phyloP scores from a whole-genome alignment of 2,329 filamentous ascomycete genomes.

The Aspergillus clavatus region DNA sequence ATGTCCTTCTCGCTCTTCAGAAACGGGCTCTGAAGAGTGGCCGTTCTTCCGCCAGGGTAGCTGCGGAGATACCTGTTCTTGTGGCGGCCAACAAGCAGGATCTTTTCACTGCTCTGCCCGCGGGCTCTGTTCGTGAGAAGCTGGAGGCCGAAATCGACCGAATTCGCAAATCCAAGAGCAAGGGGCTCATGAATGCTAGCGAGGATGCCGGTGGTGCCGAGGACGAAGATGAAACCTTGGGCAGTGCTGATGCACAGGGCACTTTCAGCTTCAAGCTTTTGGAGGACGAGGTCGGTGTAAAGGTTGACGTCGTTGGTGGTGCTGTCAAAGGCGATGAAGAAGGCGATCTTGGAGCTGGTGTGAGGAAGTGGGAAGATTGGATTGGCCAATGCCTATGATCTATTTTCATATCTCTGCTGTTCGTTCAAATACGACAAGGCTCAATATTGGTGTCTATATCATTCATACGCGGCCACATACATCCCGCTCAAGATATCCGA shows the following conservation, averaged over 20 bases:
- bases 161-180: slow-evolving; percentile 70
- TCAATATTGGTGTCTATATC: neutral
- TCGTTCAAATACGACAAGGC: too few relatives aligned
- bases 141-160: slow-evolving; percentile 78
- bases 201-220: slow-evolving; percentile 53
- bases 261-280: slow-evolving; percentile 77
- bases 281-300: slow-evolving; percentile 70
- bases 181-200: slow-evolving; percentile 76
- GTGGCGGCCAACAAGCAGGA: slow-evolving; percentile 94
- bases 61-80: slow-evolving; percentile 65
- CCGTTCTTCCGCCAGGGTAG: slow-evolving; percentile 52
- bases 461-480: neutral
- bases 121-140: slow-evolving; percentile 65
- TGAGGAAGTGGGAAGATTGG: slow-evolving; percentile 87
- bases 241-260: slow-evolving; percentile 74
- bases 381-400: slow-evolving; percentile 66
- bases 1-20: slow-evolving; percentile 78
- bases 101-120: slow-evolving; percentile 85
- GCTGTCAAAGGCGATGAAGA: slow-evolving; percentile 53
- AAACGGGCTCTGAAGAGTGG: slow-evolving; percentile 55
- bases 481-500: too few relatives aligned
- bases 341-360: slow-evolving; percentile 57
- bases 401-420: slow-evolving; percentile 1
- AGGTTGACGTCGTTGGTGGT: slow-evolving; percentile 72
- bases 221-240: slow-evolving; percentile 75